These are phyloP conservation scores for Rhypophila decipiens DNA, from an alignment of 495 filamentous ascomycete genomes.

Conservation along the genomic window DNA sequence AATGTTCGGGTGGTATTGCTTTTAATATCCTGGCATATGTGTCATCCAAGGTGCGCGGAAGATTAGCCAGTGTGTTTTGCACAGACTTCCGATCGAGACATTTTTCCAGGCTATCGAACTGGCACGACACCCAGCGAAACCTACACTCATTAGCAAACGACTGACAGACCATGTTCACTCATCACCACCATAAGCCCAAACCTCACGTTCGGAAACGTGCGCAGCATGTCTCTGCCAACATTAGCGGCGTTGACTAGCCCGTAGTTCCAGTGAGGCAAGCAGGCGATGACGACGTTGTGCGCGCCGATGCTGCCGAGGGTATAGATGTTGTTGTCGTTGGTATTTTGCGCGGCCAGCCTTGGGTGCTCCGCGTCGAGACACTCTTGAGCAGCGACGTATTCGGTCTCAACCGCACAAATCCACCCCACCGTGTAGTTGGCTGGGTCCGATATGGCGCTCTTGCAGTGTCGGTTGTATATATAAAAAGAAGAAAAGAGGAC, in stretches of 20 bases:
- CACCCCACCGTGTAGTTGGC: conserved; percentile 43
- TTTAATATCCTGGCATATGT: conserved; percentile 33
- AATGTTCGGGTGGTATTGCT: conserved; percentile 9
- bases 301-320: conserved; percentile 33
- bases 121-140: conserved; percentile 38
- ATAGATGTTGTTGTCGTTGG: conserved; percentile 27
- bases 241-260: conserved; percentile 27
- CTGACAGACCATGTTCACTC: neutral
- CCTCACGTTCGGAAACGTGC: conserved; percentile 34
- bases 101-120: conserved; percentile 26
- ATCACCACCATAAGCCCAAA: conserved; percentile 46
- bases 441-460: neutral
- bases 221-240: conserved; percentile 26
- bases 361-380: conserved; percentile 44
- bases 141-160: conserved; percentile 9
- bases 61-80: neutral
- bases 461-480: neutral
- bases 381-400: conserved; percentile 36
- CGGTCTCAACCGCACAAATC: conserved; percentile 41
- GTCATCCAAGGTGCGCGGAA: conserved; percentile 30
- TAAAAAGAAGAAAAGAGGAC: too few species aligned
- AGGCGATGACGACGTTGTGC: conserved; percentile 39
- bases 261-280: conserved; percentile 28
- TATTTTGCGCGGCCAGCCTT: neutral
- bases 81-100: conserved; percentile 11